Evolutionary conservation across 1,284 basidiomycete species (phyloP).

Genomic region (Apiotrichum sp.): DNA sequence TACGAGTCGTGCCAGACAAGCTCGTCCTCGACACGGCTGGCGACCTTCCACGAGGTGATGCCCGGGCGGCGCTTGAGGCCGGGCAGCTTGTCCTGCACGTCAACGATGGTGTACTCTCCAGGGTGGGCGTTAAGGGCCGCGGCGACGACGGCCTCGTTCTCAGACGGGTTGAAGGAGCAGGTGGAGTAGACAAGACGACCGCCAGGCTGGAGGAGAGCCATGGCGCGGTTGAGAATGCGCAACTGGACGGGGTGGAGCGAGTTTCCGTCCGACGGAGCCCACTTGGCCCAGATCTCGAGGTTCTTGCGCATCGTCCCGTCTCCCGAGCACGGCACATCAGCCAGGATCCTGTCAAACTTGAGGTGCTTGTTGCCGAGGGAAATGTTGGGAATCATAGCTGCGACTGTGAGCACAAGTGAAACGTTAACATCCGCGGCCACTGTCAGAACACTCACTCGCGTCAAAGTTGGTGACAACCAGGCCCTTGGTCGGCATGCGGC

Average conservation of each 20-base stretch:
- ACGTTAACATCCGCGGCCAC: not conserved
- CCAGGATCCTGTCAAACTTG: conserved; percentile 86
- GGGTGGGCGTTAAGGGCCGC: conserved; percentile 67
- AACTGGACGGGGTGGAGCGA: conserved; percentile 88
- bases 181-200: conserved; percentile 97
- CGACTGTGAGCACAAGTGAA: not conserved
- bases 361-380: conserved; percentile 52
- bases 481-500: conserved; percentile 83
- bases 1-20: conserved; percentile 35
- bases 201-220: conserved; percentile 77
- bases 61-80: conserved; percentile 70
- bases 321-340: conserved; percentile 92
- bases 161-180: conserved; percentile 93
- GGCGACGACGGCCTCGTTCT: conserved; percentile 95
- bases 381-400: conserved; percentile 69
- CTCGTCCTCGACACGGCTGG: conserved; percentile 27
- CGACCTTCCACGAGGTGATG: conserved; percentile 66
- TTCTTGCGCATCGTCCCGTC: conserved; percentile 97
- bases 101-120: conserved; percentile 78
- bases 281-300: conserved; percentile 87
- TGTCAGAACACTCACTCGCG: conserved; percentile 52
- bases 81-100: conserved; percentile 67
- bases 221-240: conserved; percentile 84
- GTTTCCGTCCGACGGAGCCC: conserved; percentile 83
- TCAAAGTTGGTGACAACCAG: conserved; percentile 95